Base-by-base conservation (phyloP, 1,139 yeast species). In the Lipomyces yarrowii region DNA sequence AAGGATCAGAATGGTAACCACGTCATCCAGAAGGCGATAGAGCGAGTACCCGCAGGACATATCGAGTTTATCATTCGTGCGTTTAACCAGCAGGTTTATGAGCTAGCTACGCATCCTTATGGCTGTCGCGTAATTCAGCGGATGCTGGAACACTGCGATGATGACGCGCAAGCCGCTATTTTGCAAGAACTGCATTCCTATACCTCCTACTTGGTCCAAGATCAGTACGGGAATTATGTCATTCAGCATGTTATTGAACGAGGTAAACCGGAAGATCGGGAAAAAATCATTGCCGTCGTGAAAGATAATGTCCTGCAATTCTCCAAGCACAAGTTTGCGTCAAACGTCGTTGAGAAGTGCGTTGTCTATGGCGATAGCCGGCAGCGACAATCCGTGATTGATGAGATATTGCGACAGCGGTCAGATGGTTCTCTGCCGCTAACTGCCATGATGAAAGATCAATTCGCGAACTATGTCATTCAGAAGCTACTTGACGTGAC, bases 1-100 rank as follows among this genome's bases (percentile, higher is more conserved):
- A 92, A 92, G 75, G 98, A 96, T 77, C 99, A 94, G 80, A 96
- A 96, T 77, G 99, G 98, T 68, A 96, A 96, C 76, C 99, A 96
- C 77, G 99, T 96, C 37, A 89, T 96, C 71, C 99, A 96, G 79
- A 94, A 93, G 77, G 89, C 97, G 0, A 91, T 94, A 73, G 99
- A 94, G 78, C 82, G 86, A 67, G 87, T 93, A 64, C 96, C 97
- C 1, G 87, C 90, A 68, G 85, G 83, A 30, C 80, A 84, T 65
- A 85, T 92, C 69, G 84, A 86, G 58, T 93, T 91, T 73, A 86
- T 94, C 64, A 82, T 91, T 73, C 87, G 86, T 46, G 86, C 94
- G 35, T 83, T 94, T 71, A 86, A 85, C 71, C 86, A 86, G 70
- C 97, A 92, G 72, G 90, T 92, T 61, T 90, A 91, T 74, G 96